Percentiles rank a stretch among this genome's conserved stretches.
phyloP scores from a whole-genome alignment of 2,329 filamentous ascomycete genomes.

The Monilinia fructigena region DNA sequence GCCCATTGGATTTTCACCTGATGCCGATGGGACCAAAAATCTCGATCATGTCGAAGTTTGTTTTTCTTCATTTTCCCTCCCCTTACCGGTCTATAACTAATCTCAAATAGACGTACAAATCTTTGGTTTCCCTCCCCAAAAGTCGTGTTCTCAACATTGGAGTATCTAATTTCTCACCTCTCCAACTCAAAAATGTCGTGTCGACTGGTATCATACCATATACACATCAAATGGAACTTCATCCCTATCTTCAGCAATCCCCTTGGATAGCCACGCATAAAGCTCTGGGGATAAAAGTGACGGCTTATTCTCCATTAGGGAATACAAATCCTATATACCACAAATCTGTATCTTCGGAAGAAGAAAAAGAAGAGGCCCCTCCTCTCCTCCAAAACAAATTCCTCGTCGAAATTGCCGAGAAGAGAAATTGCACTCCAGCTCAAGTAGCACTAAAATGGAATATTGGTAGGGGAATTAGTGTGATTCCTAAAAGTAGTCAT shows the following conservation, averaged over 20 bases:
- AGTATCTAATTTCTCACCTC: slow-evolving; percentile 77
- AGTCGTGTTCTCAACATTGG: slow-evolving; percentile 76
- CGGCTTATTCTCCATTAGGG: slow-evolving; percentile 42
- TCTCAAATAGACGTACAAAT: slow-evolving; percentile 69
- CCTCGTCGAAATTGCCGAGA: neutral
- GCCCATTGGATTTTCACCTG: slow-evolving; percentile 47
- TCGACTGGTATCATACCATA: slow-evolving; percentile 52
- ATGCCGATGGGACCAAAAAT: slow-evolving; percentile 42
- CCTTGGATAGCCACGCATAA: slow-evolving; percentile 33
- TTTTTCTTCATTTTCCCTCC: neutral
- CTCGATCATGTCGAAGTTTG: slow-evolving; percentile 9
- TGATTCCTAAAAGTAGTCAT: slow-evolving; percentile 53
- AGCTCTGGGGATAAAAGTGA: slow-evolving; percentile 39
- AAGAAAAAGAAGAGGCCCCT: neutral
- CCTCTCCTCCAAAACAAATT: slow-evolving; percentile 14
- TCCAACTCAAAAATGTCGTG: slow-evolving; percentile 24
- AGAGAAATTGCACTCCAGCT: slow-evolving; percentile 39
- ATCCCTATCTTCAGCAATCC: slow-evolving; percentile 69
- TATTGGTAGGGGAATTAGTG: slow-evolving; percentile 46
- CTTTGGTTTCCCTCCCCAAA: slow-evolving; percentile 64
- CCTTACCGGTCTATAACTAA: slow-evolving; percentile 45
- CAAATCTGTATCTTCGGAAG: neutral
- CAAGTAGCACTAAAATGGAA: slow-evolving; percentile 51
- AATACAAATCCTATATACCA: slow-evolving; percentile 47
- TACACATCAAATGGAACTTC: slow-evolving; percentile 79